Conservation (phyloP, 2,329 filamentous ascomycete species). For the Talaromyces sp. region DNA sequence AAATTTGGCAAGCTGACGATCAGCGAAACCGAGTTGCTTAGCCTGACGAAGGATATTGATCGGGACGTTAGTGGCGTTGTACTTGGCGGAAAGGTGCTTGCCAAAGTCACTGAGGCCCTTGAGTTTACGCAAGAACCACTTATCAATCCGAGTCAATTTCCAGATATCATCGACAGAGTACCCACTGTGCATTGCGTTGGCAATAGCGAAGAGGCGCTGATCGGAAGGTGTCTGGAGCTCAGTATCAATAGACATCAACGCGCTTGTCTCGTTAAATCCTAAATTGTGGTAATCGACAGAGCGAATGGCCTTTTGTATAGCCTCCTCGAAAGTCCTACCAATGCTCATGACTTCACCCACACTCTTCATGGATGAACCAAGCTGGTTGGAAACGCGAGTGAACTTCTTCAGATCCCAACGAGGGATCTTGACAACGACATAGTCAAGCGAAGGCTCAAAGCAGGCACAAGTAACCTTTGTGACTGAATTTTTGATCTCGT, state of each 20-base stretch:
- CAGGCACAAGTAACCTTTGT: constrained; percentile 95
- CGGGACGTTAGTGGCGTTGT: constrained; percentile 63
- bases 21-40: constrained; percentile 91
- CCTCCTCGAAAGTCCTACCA: constrained; percentile 93
- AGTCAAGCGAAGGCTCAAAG: constrained; percentile 97
- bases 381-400: constrained; percentile 88
- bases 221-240: constrained; percentile 97
- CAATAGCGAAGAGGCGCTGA: constrained; percentile 93
- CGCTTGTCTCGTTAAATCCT: constrained; percentile 86
- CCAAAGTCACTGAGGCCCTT: constrained; percentile 88
- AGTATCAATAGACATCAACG: constrained; percentile 91
- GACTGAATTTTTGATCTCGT: constrained; percentile 94
- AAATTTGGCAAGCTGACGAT: constrained; percentile 90
- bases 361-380: constrained; percentile 99
- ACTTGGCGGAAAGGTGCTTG: constrained; percentile 65
- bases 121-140: constrained; percentile 92
- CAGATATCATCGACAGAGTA: constrained; percentile 96
- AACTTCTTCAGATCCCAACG: constrained; percentile 99
- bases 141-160: constrained; percentile 97
- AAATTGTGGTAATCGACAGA: constrained; percentile 93
- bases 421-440: constrained; percentile 97
- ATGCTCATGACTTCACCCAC: constrained; percentile 99
- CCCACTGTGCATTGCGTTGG: constrained; percentile 92
- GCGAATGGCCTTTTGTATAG: constrained; percentile 96
- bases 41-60: constrained; percentile 70